A percentile compares a stretch with the other conserved stretches of the same genome.
These are phyloP conservation scores for Amniculicola lignicola DNA, from an alignment of 495 filamentous ascomycete species.

Conservation along the genomic window DNA sequence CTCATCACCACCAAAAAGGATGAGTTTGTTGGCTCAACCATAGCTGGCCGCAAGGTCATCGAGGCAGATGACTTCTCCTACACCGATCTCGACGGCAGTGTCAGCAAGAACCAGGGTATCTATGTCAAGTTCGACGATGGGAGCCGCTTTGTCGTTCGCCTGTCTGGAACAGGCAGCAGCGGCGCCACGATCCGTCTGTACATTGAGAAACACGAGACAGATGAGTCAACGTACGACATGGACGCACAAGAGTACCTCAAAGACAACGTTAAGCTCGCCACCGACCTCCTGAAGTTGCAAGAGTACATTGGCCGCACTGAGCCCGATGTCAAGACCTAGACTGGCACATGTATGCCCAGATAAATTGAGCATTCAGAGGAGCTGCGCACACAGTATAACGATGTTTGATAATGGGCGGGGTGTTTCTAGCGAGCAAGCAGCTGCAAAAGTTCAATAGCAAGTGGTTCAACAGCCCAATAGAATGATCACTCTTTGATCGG, in stretches of 20 bases:
- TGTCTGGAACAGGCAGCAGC: slow-evolving; percentile 91
- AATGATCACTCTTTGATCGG: too few species aligned
- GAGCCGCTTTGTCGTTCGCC: slow-evolving; percentile 85
- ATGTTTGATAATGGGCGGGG: too few species aligned
- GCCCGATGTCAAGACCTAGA: slow-evolving; percentile 89
- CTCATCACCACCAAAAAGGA: slow-evolving; percentile 64
- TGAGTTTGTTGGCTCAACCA: slow-evolving; percentile 76
- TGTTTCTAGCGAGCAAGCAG: too few species aligned
- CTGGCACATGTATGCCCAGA: too few species aligned
- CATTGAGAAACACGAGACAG: slow-evolving; percentile 84
- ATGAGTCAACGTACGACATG: slow-evolving; percentile 66
- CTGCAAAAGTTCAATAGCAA: too few species aligned
- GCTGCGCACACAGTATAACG: too few species aligned
- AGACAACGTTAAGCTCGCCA: slow-evolving; percentile 79
- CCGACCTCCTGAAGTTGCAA: slow-evolving; percentile 81
- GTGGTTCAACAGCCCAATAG: too few species aligned
- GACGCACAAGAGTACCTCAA: slow-evolving; percentile 93
- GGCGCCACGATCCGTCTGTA: slow-evolving; percentile 96
- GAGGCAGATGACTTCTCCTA: slow-evolving; percentile 96
- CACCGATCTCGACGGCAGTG: slow-evolving; percentile 92
- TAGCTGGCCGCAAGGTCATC: slow-evolving; percentile 75
- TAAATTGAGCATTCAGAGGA: too few species aligned
- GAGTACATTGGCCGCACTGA: slow-evolving; percentile 84
- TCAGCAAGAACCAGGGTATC: slow-evolving; percentile 92
- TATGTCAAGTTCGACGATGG: slow-evolving; percentile 94